Conservation (phyloP, 2,329 filamentous ascomycete genomes). For the Penicillium sp. region DNA sequence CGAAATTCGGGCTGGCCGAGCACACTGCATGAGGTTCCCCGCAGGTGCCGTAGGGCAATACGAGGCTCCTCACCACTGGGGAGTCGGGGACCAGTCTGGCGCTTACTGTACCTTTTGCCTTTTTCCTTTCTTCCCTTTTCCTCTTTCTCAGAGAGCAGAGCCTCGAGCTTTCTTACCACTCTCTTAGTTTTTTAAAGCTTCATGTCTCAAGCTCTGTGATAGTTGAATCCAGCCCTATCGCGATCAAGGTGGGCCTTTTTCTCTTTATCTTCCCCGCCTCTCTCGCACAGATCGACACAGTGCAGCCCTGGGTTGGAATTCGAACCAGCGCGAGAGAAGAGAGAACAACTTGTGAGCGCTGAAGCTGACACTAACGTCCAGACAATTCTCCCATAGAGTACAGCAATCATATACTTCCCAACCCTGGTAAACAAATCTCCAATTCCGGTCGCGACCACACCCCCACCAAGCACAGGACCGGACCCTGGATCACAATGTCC, state of each 20-base stretch:
- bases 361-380: not conserved
- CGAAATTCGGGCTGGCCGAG: constrained; percentile 2
- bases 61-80: not conserved
- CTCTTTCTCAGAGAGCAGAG: constrained; percentile 2
- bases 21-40: not conserved
- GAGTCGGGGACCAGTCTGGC: not conserved
- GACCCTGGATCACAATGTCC: constrained; percentile 35
- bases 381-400: not conserved
- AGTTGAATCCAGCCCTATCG: not conserved
- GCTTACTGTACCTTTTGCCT: not conserved
- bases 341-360: not conserved
- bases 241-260: not conserved
- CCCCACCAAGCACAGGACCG: constrained; percentile 17
- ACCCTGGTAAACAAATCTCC: constrained; percentile 24
- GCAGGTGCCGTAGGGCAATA: constrained; percentile 6
- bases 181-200: not conserved
- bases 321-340: not conserved
- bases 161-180: not conserved
- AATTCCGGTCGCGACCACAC: constrained; percentile 13
- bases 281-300: constrained; percentile 11
- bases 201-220: not conserved
- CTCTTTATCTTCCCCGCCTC: constrained; percentile 7
- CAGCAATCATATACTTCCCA: constrained; percentile 14
- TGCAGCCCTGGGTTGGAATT: not conserved
- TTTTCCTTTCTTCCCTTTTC: constrained; percentile 2